Evolutionary conservation across 371 early-diverging fungal species (phyloP), one percentile per base, ranked within the genome.

Genomic region (Parasitella parasitica): DNA sequence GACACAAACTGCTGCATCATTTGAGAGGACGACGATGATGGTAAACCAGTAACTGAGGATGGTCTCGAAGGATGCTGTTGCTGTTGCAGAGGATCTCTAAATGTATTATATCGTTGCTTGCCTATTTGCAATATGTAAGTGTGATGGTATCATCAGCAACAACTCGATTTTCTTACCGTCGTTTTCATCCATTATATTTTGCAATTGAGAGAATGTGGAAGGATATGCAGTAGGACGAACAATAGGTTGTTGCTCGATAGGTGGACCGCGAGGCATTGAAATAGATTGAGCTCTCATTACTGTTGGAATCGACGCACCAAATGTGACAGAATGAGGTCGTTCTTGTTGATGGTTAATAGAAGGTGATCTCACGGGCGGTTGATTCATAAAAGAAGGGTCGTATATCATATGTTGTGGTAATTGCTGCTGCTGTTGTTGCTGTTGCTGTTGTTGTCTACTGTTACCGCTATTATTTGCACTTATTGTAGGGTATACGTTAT

Each of bases 321-420:
- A 65, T 38, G 66, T 59, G 38, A 65, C 59, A 6, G 66, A 65
- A 26, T 65, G 66, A 26, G 66, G 66, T 6, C 66, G 22, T n/a
- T 59, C 59, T 18, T 30, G 32, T 7, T 18, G 18, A 18, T 51
- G 51, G 7, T 38, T 32, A 12, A 49, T 34, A 18, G 63, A 63
- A 13, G 51, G 34, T 0, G 56, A 41, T 18, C 50, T 26, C 9
- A 57, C 51, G 13, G 26, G 27, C n/a, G 48, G 55, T 4, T 63
- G 56, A 37, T 26, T 37, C 26, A 54, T 35, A 35, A 61, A 43
- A 4, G 46, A 7, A 30, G 37, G 46, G 28, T 62, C 39, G 26
- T 54, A 49, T 18, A 54, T 46, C 7, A 35, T 34, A 15, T 57
- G 63, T 13, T 39, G 52, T 13, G 37, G 54, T 5, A 27, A 16